A percentile compares a stretch with the other conserved stretches of the same genome.
phyloP scores from a whole-genome alignment of 176 grass and related monocot species.

The Microstegium vimineum region DNA sequence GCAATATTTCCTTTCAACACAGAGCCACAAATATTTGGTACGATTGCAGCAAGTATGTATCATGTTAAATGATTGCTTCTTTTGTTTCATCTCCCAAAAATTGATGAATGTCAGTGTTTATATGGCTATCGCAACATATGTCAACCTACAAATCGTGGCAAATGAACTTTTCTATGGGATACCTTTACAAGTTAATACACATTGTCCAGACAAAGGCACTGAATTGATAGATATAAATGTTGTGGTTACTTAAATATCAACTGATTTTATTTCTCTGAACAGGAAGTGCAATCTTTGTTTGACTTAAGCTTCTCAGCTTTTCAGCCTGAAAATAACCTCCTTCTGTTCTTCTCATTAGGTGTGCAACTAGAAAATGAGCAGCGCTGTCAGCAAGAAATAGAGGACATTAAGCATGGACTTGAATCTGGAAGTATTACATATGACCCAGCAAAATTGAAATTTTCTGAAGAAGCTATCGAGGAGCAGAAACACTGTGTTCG shows the following conservation, averaged over 20 bases:
- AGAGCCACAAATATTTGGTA: background rate
- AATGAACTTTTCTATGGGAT: conserved; percentile 3
- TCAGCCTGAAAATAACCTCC: background rate
- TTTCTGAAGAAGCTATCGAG: conserved; percentile 89
- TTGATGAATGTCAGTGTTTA: background rate
- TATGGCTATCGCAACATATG: background rate
- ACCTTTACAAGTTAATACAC: background rate
- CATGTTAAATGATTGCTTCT: background rate
- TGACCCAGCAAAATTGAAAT: conserved; percentile 75
- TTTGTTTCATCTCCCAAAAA: background rate
- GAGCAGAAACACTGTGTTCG: conserved; percentile 90
- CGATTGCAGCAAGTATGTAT: background rate
- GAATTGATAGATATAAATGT: conserved; percentile 1
- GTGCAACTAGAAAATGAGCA: conserved; percentile 88
- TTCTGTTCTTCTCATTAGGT: conserved; percentile 49
- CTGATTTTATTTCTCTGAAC: conserved; percentile 9
- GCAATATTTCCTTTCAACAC: conserved; percentile 3
- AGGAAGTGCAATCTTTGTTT: background rate
- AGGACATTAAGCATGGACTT: conserved; percentile 70
- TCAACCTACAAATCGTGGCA: background rate
- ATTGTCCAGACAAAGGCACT: background rate
- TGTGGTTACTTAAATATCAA: conserved; percentile 19
- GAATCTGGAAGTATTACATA: conserved; percentile 76
- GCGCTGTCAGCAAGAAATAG: conserved; percentile 91
- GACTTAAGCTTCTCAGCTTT: background rate